Base-by-base conservation (phyloP, 2,329 filamentous ascomycete genomes). In the Xylaria sp. region DNA sequence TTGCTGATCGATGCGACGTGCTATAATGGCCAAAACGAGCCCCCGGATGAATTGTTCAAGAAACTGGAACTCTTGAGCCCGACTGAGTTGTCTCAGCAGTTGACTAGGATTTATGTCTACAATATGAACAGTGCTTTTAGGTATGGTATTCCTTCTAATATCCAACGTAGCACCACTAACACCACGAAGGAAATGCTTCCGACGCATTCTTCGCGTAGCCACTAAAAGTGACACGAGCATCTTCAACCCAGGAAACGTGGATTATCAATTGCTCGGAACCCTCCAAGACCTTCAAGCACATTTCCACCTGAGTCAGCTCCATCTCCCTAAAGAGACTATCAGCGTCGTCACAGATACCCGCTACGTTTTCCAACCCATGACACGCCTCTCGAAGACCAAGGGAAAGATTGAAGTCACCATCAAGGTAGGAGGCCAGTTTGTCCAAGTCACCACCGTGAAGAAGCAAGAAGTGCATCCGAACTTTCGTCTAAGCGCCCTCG, bases 81-180 rank as follows among this genome's bases (percentile, higher is more conserved):
- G 0, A 76, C 77, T 0, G 86, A 89, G 62, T 69, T 89, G 41
- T 77, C 80, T 1, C 77, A 76, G 47, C 82, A 86, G 54, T 72
- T 89, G 3, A 76, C 80, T 1, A 78, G 85, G 37, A 78, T 88
- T 39, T 89, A 89, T 60, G 77, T 89, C 16, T 89, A 89, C 70
- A 89, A 89, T 65, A 89, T 89, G 85, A 89, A 89, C 63, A 88
- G 83, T 64, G 81, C 84, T 9, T 88, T 87, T 68, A 80, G 82
- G 80, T 82, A 71, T 57, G 74, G 50, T 29, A 6, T 16, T 18
- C 21, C 13, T 20, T 17, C 3, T 26, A 24, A 16, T 52, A 40
- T 49, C 24, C 18, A 34, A 20, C 38, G 44, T 38, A n/a, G 24
- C 26, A 5, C 44, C 29, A 21, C 56, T 65, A 29, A 66, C 52